Evolutionary conservation across 2,329 filamentous ascomycete genomes (phyloP).

Genomic region (Talaromyces atroroseus): DNA sequence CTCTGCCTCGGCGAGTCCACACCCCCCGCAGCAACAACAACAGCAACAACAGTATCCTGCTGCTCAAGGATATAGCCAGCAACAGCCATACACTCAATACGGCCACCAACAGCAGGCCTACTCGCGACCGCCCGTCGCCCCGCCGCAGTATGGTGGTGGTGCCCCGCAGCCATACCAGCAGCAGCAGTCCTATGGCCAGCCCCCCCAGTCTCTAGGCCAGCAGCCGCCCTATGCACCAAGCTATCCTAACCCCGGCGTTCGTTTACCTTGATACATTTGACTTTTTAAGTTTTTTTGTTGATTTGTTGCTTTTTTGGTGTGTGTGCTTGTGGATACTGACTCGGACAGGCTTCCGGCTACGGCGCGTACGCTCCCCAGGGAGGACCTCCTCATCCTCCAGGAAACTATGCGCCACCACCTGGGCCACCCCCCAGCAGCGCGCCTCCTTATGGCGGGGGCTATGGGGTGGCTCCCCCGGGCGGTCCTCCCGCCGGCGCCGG

Average conservation of each 20-base stretch:
- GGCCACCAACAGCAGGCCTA: slow-evolving; percentile 31
- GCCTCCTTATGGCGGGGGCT: slow-evolving; percentile 17
- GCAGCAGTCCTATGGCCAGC: slow-evolving; percentile 27
- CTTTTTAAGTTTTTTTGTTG: slow-evolving; percentile 1
- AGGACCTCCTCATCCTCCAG: slow-evolving; percentile 18
- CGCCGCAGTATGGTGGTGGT: slow-evolving; percentile 34
- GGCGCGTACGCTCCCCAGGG: slow-evolving; percentile 25
- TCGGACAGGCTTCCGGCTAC: slow-evolving; percentile 2
- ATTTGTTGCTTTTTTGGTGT: slow-evolving; percentile 11
- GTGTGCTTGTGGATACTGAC: not conserved
- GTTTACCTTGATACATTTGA: slow-evolving; percentile 4
- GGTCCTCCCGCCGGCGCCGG: slow-evolving; percentile 20
- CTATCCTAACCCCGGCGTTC: slow-evolving; percentile 19
- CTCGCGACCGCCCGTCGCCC: slow-evolving; percentile 37
- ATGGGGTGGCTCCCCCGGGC: slow-evolving; percentile 22
- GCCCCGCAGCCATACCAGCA: slow-evolving; percentile 21
- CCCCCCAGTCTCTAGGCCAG: slow-evolving; percentile 15
- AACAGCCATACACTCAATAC: slow-evolving; percentile 7
- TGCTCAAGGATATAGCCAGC: slow-evolving; percentile 33
- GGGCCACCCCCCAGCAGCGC: slow-evolving; percentile 24
- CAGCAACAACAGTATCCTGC: slow-evolving; percentile 23
- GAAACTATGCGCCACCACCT: slow-evolving; percentile 20
- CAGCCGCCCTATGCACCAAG: slow-evolving; percentile 28
- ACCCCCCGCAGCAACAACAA: slow-evolving; percentile 13
- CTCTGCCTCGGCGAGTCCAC: slow-evolving; percentile 20